phyloP scores from a whole-genome alignment of 2,329 filamentous ascomycete genomes.

The Colletotrichum orchidophilum region DNA sequence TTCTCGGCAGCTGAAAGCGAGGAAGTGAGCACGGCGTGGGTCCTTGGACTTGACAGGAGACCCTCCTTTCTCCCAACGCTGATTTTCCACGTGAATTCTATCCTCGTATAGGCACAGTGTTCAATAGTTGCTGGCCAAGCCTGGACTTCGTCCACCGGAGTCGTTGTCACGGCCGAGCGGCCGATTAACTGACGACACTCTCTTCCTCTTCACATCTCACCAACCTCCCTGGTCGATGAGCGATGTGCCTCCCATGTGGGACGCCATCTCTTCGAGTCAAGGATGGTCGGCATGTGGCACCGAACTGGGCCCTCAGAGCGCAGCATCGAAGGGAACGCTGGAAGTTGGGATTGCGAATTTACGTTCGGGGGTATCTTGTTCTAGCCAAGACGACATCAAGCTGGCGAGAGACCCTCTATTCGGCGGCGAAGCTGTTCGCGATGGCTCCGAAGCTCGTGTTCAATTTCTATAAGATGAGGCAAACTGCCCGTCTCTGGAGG shows the following conservation, averaged over 20 bases:
- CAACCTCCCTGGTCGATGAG: background rate
- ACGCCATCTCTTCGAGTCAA: slow-evolving; percentile 4
- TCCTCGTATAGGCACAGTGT: slow-evolving; percentile 13
- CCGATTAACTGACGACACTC: background rate
- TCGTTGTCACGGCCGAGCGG: background rate
- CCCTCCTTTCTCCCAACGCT: background rate
- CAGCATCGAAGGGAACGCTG: slow-evolving; percentile 16
- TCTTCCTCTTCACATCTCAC: background rate
- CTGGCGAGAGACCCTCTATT: background rate
- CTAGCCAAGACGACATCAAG: background rate
- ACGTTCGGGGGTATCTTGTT: background rate
- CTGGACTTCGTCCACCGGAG: background rate
- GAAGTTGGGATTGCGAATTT: slow-evolving; percentile 1
- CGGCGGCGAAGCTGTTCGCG: background rate
- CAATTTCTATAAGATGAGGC: slow-evolving; percentile 19
- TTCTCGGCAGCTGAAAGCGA: slow-evolving; percentile 1
- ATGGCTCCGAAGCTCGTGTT: background rate
- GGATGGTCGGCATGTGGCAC: slow-evolving; percentile 12
- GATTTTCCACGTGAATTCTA: background rate
- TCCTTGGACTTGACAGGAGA: background rate
- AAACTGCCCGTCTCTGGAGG: background rate
- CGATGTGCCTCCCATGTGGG: slow-evolving; percentile 19
- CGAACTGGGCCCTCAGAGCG: background rate
- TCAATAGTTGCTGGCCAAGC: background rate
- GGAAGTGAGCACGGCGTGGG: background rate